Base-by-base conservation (phyloP, 2,329 filamentous ascomycete species). In the Aspergillus sp. region DNA sequence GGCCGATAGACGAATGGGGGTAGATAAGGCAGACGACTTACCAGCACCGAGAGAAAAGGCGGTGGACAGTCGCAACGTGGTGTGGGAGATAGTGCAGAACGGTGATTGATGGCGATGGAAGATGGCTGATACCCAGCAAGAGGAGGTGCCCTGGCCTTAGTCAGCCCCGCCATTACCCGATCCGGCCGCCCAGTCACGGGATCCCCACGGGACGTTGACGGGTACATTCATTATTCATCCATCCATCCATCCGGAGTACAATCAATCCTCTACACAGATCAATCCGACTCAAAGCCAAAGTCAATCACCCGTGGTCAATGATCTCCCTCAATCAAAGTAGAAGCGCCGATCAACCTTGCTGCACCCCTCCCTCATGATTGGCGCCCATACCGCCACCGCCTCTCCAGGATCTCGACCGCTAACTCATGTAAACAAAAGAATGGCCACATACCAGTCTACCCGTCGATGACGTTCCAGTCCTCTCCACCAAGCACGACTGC, bases 131-230 rank as follows among this genome's bases (percentile, higher is more conserved):
- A 58, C 47, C 57, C 50, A 61, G 60, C 57, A 53, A 30, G 26
- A 62, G 59, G 57, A 55, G 50, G 49, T 40, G 35, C 16, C 13
- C 35, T 17, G 14, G 7, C 14, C 14, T 38, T 38, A 38, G 35
- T 38, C 35, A 46, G 50, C 45, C 53, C 32, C 45, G 48, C 35
- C 42, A 26, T 38, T 46, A 35, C 52, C 55, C 57, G 62, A 60
- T 30, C 26, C 26, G 26, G 26, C 9, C 26, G 26, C 60, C 45
- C 22, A 60, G 62, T 69, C 67, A 70, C 66, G 65, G 66, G 66
- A 61, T 52, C 38, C 17, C 14, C 36, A 13, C 33, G 26, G 26
- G 26, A 10, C 26, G 5, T 30, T 11, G 26, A 30, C 8, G 26
- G 26, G 22, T 22, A 22, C 22, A 22, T 22, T 22, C 7, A 22